These are phyloP conservation scores for Dacryopinax spathularia DNA, from an alignment of 768 basidiomycete genomes.

Conservation along the genomic window DNA sequence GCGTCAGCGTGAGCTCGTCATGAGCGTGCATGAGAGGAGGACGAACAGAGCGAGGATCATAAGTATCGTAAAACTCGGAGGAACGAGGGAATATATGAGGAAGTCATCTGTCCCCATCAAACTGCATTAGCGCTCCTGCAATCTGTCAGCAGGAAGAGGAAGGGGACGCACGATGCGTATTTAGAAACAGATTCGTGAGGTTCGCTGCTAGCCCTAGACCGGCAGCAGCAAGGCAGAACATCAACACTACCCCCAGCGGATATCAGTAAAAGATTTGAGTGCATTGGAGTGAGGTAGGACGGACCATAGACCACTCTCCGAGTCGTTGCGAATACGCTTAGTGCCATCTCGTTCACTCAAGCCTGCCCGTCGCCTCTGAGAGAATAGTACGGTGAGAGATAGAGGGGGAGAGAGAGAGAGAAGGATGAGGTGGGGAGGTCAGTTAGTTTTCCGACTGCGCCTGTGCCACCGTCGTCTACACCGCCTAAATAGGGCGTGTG, in stretches of 20 bases:
- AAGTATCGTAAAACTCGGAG: constrained; percentile 52
- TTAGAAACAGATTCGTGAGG: background rate
- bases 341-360: background rate
- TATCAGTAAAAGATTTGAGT: background rate
- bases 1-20: background rate
- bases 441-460: too few species aligned
- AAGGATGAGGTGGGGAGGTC: too few species aligned
- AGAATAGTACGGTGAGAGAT: background rate
- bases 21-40: background rate
- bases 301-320: background rate
- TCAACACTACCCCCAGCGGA: background rate
- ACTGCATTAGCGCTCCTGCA: background rate
- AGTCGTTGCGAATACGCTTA: background rate
- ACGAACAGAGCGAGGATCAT: constrained; percentile 45
- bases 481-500: too few species aligned
- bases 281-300: background rate
- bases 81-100: constrained; percentile 51
- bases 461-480: too few species aligned
- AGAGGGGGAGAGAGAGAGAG: background rate
- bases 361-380: too few species aligned
- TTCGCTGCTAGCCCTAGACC: background rate
- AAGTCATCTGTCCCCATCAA: constrained; percentile 40
- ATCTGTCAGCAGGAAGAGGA: background rate
- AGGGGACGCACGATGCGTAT: background rate
- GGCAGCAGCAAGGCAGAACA: background rate